Percentiles rank a stretch among this genome's conserved stretches.
Evolutionary conservation across 148 eudicot species (phyloP).

Genomic region (Camellia lanceoleosa): DNA sequence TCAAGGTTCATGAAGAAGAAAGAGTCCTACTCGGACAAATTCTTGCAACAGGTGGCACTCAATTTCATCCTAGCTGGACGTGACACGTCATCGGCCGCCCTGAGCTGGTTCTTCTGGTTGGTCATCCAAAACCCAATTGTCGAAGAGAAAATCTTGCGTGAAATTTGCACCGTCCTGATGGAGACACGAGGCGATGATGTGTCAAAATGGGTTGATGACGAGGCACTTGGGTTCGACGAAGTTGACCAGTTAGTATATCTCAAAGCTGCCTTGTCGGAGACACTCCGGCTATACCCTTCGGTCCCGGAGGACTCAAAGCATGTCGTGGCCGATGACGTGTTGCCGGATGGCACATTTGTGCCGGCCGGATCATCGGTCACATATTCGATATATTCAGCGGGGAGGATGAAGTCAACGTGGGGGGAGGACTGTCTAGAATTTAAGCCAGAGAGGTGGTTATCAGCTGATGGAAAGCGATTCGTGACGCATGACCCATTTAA

Average conservation of each 20-base stretch:
- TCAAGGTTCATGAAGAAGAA: constrained; percentile 91
- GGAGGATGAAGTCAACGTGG: constrained; percentile 80
- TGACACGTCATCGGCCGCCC: constrained; percentile 86
- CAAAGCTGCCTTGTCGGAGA: constrained; percentile 82
- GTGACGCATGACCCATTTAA: constrained; percentile 58
- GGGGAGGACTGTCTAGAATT: constrained; percentile 80
- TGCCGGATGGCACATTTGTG: constrained; percentile 90
- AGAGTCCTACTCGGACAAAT: constrained; percentile 75
- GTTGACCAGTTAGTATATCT: constrained; percentile 69
- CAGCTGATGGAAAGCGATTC: constrained; percentile 45
- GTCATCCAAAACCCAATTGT: constrained; percentile 57
- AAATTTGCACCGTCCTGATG: constrained; percentile 53
- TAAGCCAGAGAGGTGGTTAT: constrained; percentile 78
- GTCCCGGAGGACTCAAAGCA: constrained; percentile 97
- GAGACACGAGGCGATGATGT: constrained; percentile 74
- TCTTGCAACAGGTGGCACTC: constrained; percentile 81
- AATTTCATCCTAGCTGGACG: constrained; percentile 97
- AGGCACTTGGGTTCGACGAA: constrained; percentile 73
- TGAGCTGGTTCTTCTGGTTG: constrained; percentile 94
- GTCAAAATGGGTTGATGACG: constrained; percentile 50
- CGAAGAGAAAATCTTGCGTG: constrained; percentile 56
- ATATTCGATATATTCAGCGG: constrained; percentile 85
- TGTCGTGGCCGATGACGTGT: constrained; percentile 64
- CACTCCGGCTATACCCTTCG: constrained; percentile 79
- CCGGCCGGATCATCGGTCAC: constrained; percentile 85